Percentiles rank a stretch among this genome's conserved stretches.
Conservation (phyloP, 768 basidiomycete species). For the Phylloporus sp. region DNA sequence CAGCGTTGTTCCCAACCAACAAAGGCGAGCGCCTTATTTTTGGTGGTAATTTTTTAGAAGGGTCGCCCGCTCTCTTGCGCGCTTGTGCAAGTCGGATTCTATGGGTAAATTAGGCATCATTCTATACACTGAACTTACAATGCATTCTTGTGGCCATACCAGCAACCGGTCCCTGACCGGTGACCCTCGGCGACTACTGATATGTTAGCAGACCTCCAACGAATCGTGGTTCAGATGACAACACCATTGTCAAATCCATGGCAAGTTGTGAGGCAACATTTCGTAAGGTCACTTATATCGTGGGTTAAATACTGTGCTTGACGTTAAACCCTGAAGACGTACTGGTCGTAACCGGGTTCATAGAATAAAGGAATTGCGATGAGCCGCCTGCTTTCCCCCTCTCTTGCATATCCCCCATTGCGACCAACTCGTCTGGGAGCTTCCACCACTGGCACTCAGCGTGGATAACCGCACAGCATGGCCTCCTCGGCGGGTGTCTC, state of each 20-base stretch:
- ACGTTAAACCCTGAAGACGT: constrained; percentile 21
- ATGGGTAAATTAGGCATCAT: too few relatives aligned
- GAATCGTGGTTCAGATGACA: neutral
- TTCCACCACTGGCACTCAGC: constrained; percentile 1
- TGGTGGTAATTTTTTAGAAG: too few relatives aligned
- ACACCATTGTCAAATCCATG: neutral
- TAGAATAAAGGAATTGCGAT: constrained; percentile 12
- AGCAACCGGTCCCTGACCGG: too few relatives aligned
- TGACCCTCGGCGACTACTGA: too few relatives aligned
- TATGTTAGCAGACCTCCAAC: too few relatives aligned
- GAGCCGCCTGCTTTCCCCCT: constrained; percentile 1
- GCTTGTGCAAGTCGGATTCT: too few relatives aligned
- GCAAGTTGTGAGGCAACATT: neutral
- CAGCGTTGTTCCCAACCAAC: too few relatives aligned
- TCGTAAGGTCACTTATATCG: constrained; percentile 10
- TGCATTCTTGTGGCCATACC: too few relatives aligned
- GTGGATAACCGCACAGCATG: constrained; percentile 15
- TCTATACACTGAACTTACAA: too few relatives aligned
- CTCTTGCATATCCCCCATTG: constrained; percentile 1
- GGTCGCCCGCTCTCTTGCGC: too few relatives aligned
- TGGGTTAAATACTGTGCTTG: neutral
- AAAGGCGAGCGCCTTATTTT: too few relatives aligned
- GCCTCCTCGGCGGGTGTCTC: constrained; percentile 19
- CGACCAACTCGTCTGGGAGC: constrained; percentile 6
- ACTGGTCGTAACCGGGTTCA: constrained; percentile 10